Evolutionary conservation across 805 yeast genomes (phyloP).

Genomic region (Vanderwaltozyma tropicalis): DNA sequence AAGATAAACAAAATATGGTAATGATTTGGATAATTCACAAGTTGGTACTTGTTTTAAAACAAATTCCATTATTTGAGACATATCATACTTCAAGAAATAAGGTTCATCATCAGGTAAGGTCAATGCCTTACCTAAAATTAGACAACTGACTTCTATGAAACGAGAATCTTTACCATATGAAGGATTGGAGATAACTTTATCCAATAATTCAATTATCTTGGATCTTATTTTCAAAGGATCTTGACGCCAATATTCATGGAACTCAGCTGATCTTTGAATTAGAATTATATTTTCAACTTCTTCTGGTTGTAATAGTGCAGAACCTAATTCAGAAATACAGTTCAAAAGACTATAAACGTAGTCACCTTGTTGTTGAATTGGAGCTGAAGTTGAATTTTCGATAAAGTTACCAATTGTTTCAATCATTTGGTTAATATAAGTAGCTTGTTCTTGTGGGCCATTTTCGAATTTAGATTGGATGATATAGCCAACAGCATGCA

Average conservation of each 20-base stretch:
- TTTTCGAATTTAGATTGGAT: constrained; percentile 37
- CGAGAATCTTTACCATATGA: constrained; percentile 34
- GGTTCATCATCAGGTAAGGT: constrained; percentile 23
- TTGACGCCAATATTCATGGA: constrained; percentile 37
- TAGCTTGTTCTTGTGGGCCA: constrained; percentile 37
- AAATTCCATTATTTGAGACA: constrained; percentile 23
- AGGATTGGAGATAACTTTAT: constrained; percentile 28
- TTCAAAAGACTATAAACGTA: constrained; percentile 47
- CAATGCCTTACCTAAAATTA: constrained; percentile 36
- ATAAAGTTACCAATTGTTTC: constrained; percentile 22
- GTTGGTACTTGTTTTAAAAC: constrained; percentile 15
- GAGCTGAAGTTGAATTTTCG: constrained; percentile 2
- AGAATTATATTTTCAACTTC: constrained; percentile 21
- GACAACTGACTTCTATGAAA: constrained; percentile 53
- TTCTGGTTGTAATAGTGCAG: constrained; percentile 53
- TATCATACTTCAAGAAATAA: constrained; percentile 20
- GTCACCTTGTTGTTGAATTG: constrained; percentile 27
- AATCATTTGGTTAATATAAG: constrained; percentile 27
- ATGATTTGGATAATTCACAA: constrained; percentile 26
- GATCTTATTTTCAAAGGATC: constrained; percentile 40
- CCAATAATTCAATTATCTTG: constrained; percentile 34
- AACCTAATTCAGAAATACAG: constrained; percentile 62
- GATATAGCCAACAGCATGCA: constrained; percentile 53
- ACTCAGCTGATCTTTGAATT: constrained; percentile 14
- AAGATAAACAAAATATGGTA: constrained; percentile 37